These are phyloP conservation scores for Solanum sitiens DNA, from an alignment of 257 asterid species.

Conservation along the genomic window DNA sequence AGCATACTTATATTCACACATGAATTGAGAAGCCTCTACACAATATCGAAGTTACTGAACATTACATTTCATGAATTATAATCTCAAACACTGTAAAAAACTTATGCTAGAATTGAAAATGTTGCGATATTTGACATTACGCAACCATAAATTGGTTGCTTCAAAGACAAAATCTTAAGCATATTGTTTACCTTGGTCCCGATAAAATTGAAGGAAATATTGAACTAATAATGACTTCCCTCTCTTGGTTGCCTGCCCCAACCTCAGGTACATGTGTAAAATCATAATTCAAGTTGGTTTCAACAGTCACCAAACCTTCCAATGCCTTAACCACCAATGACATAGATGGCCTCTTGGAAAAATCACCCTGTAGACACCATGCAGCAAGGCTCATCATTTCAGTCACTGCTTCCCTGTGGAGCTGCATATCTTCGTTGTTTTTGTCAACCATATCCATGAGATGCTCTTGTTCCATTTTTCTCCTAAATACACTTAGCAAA, in stretches of 20 bases:
- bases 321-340: constrained; percentile 10
- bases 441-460: constrained; percentile 5
- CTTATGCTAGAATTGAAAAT: neutral
- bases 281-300: neutral
- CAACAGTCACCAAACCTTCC: constrained; percentile 4
- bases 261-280: neutral
- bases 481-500: neutral
- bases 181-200: constrained; percentile 4
- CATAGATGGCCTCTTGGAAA: constrained; percentile 16
- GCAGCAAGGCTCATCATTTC: constrained; percentile 3
- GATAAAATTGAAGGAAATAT: neutral
- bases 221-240: neutral
- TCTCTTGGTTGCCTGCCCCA: neutral
- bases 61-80: neutral
- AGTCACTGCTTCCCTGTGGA: neutral
- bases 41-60: neutral
- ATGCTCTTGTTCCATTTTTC: neutral
- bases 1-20: neutral
- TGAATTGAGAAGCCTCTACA: neutral
- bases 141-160: neutral
- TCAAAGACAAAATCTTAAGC: neutral
- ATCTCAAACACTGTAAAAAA: neutral
- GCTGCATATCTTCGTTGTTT: constrained; percentile 3
- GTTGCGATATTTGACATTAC: neutral
- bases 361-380: constrained; percentile 13